Conservation (phyloP, 495 filamentous ascomycete genomes). For the Tuber borchii region DNA sequence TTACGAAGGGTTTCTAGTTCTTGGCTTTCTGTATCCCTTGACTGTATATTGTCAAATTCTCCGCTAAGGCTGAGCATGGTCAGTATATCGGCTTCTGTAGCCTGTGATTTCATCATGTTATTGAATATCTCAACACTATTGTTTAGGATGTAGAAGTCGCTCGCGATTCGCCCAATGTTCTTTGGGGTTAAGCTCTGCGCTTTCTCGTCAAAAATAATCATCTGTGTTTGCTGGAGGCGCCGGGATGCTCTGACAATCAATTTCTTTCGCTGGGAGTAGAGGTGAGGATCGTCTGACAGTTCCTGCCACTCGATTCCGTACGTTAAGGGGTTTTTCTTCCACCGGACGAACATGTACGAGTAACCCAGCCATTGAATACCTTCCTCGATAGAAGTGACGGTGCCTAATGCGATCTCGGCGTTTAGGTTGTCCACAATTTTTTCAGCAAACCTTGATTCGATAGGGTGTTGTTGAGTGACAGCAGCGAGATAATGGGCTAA, state of each 20-base stretch:
- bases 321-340: conserved; percentile 80
- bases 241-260: conserved; percentile 80
- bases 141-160: conserved; percentile 91
- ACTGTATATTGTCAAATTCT: conserved; percentile 96
- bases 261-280: conserved; percentile 73
- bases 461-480: conserved; percentile 90
- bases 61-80: conserved; percentile 93
- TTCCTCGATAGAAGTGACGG: conserved; percentile 89
- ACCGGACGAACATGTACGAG: conserved; percentile 92
- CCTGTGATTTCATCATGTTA: conserved; percentile 70
- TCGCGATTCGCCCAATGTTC: conserved; percentile 91
- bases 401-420: conserved; percentile 87
- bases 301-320: conserved; percentile 98
- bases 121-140: conserved; percentile 94
- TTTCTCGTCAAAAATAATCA: conserved; percentile 95
- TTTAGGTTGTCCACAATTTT: conserved; percentile 95
- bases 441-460: conserved; percentile 85
- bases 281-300: conserved; percentile 71
- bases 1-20: conserved; percentile 65
- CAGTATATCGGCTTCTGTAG: conserved; percentile 81
- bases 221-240: conserved; percentile 81
- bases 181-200: conserved; percentile 89
- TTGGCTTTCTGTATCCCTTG: conserved; percentile 73
- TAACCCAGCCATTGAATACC: conserved; percentile 96
- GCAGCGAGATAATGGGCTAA: conserved; percentile 85